Conservation (phyloP, 371 early-diverging fungal species). For the Mucor piriformis region DNA sequence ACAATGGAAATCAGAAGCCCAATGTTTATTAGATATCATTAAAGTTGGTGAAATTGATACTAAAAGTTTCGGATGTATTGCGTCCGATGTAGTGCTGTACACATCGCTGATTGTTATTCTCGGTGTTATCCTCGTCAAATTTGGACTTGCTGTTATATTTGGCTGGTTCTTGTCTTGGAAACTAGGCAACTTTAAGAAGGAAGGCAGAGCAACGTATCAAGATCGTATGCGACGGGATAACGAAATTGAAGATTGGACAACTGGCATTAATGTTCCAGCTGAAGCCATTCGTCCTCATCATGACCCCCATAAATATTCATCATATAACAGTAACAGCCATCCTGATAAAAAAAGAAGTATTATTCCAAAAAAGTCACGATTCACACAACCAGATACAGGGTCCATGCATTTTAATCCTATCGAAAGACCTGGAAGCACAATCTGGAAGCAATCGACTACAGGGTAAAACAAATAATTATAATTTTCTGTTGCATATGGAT, state of each 20-base stretch:
- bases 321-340: background rate
- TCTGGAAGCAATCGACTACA: conserved; percentile 23
- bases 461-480: conserved; percentile 13
- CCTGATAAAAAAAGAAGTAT: conserved; percentile 12
- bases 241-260: conserved; percentile 62
- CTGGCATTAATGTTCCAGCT: conserved; percentile 52
- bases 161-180: conserved; percentile 62
- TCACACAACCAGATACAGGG: conserved; percentile 36
- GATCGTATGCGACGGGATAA: conserved; percentile 54
- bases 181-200: conserved; percentile 41
- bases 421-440: conserved; percentile 20
- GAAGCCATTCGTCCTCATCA: conserved; percentile 29
- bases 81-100: conserved; percentile 65
- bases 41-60: conserved; percentile 81
- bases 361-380: conserved; percentile 33
- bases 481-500: background rate
- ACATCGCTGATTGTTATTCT: conserved; percentile 60
- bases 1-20: conserved; percentile 45
- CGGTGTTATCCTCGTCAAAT: conserved; percentile 63
- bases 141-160: conserved; percentile 69
- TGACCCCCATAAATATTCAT: background rate
- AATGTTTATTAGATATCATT: conserved; percentile 68
- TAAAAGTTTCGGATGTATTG: conserved; percentile 69
- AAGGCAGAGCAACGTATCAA: conserved; percentile 34
- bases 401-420: conserved; percentile 27